These are phyloP conservation scores for Leccinum ochraceum DNA, from an alignment of 768 basidiomycete genomes.

Conservation along the genomic window DNA sequence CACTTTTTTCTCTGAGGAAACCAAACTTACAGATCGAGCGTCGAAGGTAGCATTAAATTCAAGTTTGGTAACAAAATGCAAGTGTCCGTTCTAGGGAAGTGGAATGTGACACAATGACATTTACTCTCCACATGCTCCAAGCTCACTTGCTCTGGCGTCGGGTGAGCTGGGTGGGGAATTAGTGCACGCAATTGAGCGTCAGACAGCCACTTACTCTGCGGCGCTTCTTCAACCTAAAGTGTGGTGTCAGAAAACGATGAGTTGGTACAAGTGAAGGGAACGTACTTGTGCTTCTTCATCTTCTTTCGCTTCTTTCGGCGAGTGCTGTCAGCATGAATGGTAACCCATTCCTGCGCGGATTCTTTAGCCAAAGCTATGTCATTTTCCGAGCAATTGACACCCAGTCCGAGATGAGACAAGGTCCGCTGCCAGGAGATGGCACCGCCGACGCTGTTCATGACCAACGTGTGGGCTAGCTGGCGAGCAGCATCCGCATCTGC, in stretches of 20 bases:
- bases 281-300: constrained; percentile 97
- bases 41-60: constrained; percentile 1
- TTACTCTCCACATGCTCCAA: not conserved
- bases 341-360: constrained; percentile 60
- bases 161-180: constrained; percentile 42
- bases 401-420: constrained; percentile 63
- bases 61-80: constrained; percentile 3
- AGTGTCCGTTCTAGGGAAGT: constrained; percentile 5
- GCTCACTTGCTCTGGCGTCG: constrained; percentile 39
- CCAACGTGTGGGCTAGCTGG: constrained; percentile 73
- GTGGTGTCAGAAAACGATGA: constrained; percentile 11
- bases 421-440: constrained; percentile 69
- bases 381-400: constrained; percentile 48
- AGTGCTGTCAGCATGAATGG: constrained; percentile 74
- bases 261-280: constrained; percentile 16
- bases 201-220: constrained; percentile 62
- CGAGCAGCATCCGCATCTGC: constrained; percentile 81
- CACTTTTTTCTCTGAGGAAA: not conserved
- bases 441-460: constrained; percentile 63
- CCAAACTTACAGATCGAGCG: not conserved
- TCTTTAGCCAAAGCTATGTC: constrained; percentile 53
- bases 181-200: constrained; percentile 2
- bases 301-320: constrained; percentile 88
- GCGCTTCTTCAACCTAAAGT: constrained; percentile 79
- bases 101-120: not conserved